Base-by-base conservation (phyloP, 2,329 filamentous ascomycete species). In the Penicillium expansum region DNA sequence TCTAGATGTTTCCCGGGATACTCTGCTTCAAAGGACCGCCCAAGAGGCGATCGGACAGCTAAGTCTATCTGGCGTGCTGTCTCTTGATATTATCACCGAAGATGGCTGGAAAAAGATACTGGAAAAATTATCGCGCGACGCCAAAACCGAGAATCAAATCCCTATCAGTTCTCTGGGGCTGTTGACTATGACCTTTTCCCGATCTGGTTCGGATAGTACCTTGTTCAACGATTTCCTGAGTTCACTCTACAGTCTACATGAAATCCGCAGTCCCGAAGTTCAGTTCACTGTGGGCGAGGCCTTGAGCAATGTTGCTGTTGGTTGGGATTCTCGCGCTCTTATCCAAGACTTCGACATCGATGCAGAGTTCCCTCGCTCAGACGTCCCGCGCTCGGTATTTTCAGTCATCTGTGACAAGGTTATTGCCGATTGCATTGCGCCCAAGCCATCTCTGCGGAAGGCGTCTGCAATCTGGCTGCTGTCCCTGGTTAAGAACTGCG, bases 381-480 rank as follows among this genome's bases (percentile, higher is more conserved):
- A 67, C 3, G 66, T 76, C 27, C 69, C 73, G 7, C 62, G 67
- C 18, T 67, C 66, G 1, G 73, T 81, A 50, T 76, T 88, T 27
- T 76, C 76, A 9, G 74, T 77, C 0, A 80, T 90, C 1, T 77
- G 96, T 5, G 83, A 90, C 57, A 92, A 88, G 69, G 82, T 95
- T 2, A 80, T 97, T 45, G 77, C 78, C 2, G 88, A 94, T 67
- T 94, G 89, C 76, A 88, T 89, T 66, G 86, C 88, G 9, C 91
- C 91, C 0, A 97, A 97, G 68, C 94, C 94, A 1, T 89, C 92
- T 0, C 79, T 97, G 5, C 87, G 92, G 65, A 96, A 96, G 71
- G 92, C 93, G 3, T 93, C 92, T 0, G 92, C 92, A 0, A 96
- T 99, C 65, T 97, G 94, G 94, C 82, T 97, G 0, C 87, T 97